Evolutionary conservation across 2,329 filamentous ascomycete species (phyloP), one percentile per base, ranked within the genome.

Genomic region (Fusarium oxysporum): DNA sequence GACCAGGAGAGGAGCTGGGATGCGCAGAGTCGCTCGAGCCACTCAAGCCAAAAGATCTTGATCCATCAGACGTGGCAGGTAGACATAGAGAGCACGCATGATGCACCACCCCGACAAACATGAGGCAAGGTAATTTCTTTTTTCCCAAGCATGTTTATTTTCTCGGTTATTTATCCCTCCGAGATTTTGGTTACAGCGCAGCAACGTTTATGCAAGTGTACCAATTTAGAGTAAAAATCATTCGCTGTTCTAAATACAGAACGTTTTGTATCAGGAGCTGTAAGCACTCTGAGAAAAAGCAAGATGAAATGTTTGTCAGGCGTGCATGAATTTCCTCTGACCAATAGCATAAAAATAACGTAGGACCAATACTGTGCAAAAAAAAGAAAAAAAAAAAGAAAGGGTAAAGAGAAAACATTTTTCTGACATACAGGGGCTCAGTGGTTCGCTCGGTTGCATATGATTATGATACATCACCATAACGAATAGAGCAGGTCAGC

Each of bases 21-120:
- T 51, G 62, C 45, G 2, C 70, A 73, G 30, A 76, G 75, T 54
- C 74, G 66, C 21, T 76, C 68, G 21, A 77, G 76, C 35, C 72
- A 78, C 33, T 75, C 77, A 12, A 79, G 77, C 37, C 78, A 79
- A 30, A 79, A 73, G 44, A 78, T 79, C 50, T 63, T 79, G 16
- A 78, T 79, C 38, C 73, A 79, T 11, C 77, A 77, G 61, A 77
- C 77, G 23, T 79, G 77, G 78, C 69, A 77, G 19, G 76, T 79
- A 8, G 77, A 79, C n/a, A 53, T 77, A 30, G 68, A 79, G 65
- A 74, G 54, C 21, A 64, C 70, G 57, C 57, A 66, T 13, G 65
- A 65, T 17, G 57, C 48, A 30, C 35, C n/a, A 10, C 8, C 43
- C 19, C 45, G 33, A 48, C 40, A 62, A 38, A 23, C 35, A n/a